phyloP scores from a whole-genome alignment of 495 filamentous ascomycete genomes.

The Mytilinidion resinicola region DNA sequence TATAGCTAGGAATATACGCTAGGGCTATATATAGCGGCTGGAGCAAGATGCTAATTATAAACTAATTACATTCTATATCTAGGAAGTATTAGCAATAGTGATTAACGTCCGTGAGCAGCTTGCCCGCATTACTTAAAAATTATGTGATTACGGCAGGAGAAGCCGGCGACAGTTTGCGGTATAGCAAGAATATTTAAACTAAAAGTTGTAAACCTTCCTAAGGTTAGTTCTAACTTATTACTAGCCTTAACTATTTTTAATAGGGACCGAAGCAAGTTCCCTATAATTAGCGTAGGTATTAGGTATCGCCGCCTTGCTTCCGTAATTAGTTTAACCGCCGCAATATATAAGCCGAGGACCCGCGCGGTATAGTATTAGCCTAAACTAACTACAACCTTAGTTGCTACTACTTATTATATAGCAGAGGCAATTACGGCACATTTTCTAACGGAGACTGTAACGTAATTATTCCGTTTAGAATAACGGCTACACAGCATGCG shows the following conservation, averaged over 20 bases:
- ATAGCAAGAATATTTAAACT: not conserved
- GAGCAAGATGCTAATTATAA: no score
- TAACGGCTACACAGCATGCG: not conserved
- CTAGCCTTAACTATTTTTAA: not conserved
- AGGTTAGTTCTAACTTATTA: not conserved
- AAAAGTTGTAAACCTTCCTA: not conserved
- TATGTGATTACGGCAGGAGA: not conserved
- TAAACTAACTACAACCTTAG: not conserved
- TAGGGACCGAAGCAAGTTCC: not conserved
- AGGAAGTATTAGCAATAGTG: no score
- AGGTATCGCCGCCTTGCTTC: not conserved
- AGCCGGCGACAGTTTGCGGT: not conserved
- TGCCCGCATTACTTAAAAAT: not conserved
- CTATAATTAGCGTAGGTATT: not conserved
- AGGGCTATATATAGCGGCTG: no score
- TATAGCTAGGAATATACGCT: no score
- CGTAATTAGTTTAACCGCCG: not conserved
- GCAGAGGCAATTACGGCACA: no score
- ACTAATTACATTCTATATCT: no score
- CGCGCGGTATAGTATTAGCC: not conserved
- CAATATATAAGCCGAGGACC: not conserved
- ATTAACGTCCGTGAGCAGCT: no score
- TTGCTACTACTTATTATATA: not conserved
- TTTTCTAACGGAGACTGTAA: slow-evolving; percentile 3
- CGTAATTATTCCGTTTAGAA: not conserved